A percentile compares a stretch with the other conserved stretches of the same genome.
phyloP scores from a whole-genome alignment of 768 basidiomycete species.

The Xanthoconium stramineum region DNA sequence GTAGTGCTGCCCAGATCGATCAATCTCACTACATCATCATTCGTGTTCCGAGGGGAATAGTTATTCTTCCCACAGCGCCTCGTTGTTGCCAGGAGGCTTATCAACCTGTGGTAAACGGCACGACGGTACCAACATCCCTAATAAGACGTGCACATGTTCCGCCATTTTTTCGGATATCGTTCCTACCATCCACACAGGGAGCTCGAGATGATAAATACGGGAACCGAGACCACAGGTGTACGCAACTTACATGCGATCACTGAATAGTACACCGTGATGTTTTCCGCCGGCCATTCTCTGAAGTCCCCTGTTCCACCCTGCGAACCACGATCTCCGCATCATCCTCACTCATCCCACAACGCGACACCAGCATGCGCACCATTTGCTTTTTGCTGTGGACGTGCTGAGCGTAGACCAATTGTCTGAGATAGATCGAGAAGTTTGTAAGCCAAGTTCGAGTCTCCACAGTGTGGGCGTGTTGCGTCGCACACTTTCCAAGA shows the following conservation, averaged over 20 bases:
- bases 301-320: constrained; percentile 15
- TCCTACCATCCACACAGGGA: not conserved
- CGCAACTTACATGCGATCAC: constrained; percentile 13
- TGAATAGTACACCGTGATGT: constrained; percentile 17
- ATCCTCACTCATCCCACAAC: constrained; percentile 23
- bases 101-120: constrained; percentile 3
- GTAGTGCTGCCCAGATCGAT: constrained; percentile 6
- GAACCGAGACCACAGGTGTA: not conserved
- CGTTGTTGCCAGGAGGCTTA: constrained; percentile 14
- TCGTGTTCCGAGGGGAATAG: not conserved
- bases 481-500: constrained; percentile 20
- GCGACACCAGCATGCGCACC: constrained; percentile 22
- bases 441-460: constrained; percentile 24
- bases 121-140: not conserved
- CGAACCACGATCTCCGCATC: constrained; percentile 20
- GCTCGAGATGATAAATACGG: constrained; percentile 1
- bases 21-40: constrained; percentile 7
- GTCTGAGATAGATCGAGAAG: constrained; percentile 24
- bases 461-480: constrained; percentile 19
- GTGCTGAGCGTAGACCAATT: constrained; percentile 21
- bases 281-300: not conserved
- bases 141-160: not conserved
- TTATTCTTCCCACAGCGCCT: constrained; percentile 11
- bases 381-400: constrained; percentile 23
- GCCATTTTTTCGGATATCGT: not conserved